A percentile compares a stretch with the other conserved stretches of the same genome.
These are phyloP conservation scores for Plantago ovata DNA, from an alignment of 257 asterid genomes.

Conservation along the genomic window DNA sequence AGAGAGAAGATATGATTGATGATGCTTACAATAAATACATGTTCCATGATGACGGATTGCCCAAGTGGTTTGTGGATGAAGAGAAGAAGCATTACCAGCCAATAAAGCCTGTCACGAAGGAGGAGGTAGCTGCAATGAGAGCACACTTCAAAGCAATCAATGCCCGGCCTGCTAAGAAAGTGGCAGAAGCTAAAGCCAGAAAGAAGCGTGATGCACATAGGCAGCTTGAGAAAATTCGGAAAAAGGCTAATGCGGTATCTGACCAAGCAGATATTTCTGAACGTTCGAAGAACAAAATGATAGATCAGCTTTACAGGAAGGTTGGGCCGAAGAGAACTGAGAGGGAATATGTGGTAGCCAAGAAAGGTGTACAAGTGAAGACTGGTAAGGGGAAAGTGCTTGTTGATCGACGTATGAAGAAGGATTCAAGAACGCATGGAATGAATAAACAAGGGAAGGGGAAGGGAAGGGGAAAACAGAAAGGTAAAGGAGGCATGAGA, in stretches of 20 bases:
- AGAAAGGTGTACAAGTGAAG: conserved; percentile 90
- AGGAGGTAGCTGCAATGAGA: conserved; percentile 72
- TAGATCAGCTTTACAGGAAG: conserved; percentile 73
- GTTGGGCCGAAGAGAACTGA: conserved; percentile 54
- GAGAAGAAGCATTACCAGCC: conserved; percentile 68
- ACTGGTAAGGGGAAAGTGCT: conserved; percentile 80
- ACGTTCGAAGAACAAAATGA: conserved; percentile 79
- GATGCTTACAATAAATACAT: conserved; percentile 87
- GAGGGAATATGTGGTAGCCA: conserved; percentile 86
- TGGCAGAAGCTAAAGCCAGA: conserved; percentile 88
- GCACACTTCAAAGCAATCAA: conserved; percentile 82
- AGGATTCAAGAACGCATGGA: conserved; percentile 60
- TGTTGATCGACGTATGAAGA: conserved; percentile 87
- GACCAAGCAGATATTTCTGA: conserved; percentile 77
- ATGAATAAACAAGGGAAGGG: conserved; percentile 52
- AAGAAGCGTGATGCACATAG: conserved; percentile 66
- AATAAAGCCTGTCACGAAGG: conserved; percentile 75
- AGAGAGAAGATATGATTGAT: conserved; percentile 77
- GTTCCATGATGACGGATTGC: conserved; percentile 78
- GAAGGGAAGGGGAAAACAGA: conserved; percentile 54
- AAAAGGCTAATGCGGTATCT: conserved; percentile 84
- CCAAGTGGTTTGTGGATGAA: conserved; percentile 86
- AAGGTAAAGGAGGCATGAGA: conserved; percentile 47
- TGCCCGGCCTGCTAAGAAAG: conserved; percentile 96
- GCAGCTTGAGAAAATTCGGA: conserved; percentile 69